Evolutionary conservation across 768 basidiomycete genomes (phyloP), one percentile per base, ranked within the genome.

Genomic region (Pleurotus djamor): DNA sequence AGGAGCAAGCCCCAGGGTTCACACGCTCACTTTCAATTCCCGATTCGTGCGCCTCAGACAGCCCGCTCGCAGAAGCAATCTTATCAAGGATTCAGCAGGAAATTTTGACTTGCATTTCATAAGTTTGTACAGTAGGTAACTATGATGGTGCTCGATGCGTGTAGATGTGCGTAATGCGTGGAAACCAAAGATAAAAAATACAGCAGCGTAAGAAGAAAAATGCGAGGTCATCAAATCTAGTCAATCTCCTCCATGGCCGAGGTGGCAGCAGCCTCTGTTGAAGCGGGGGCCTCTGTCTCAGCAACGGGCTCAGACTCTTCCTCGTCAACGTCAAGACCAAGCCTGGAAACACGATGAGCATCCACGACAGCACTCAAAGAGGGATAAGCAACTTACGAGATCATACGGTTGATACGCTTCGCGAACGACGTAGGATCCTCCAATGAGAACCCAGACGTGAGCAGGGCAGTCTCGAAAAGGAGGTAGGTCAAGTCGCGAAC

Each of bases 231-330:
- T 28, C 21, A 28, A 28, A 28, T 76, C 71, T 87, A 93, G 69
- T 93, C 91, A 63, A 98, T 96, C 81, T 98, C 96, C 83, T 98
- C 96, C 95, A 98, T 97, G 55, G 89, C 89, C 12, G 92, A 92
- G 28, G 88, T 83, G 47, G 89, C 80, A 34, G 86, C 83, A 14
- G 74, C 79, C 68, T 88, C 89, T 56, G 74, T 65, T 60, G 82
- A 75, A 33, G 82, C 81, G 2, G 87, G 79, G 0, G 76, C 79
- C 52, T 80, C 81, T 4, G 74, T 72, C 32, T 76, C 66, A 4
- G 74, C 71, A 9, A 71, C 71, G 21, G 76, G 66, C 50, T 79
- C 78, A 64, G 85, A 82, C 64, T 86, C 83, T 34, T 90, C 89
- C 44, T 94, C 93, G 48, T 93, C 91, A 61, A 93, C 91, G 68